Evolutionary conservation across 2,329 filamentous ascomycete genomes (phyloP).

Genomic region (Hypoxylon rubiginosum): DNA sequence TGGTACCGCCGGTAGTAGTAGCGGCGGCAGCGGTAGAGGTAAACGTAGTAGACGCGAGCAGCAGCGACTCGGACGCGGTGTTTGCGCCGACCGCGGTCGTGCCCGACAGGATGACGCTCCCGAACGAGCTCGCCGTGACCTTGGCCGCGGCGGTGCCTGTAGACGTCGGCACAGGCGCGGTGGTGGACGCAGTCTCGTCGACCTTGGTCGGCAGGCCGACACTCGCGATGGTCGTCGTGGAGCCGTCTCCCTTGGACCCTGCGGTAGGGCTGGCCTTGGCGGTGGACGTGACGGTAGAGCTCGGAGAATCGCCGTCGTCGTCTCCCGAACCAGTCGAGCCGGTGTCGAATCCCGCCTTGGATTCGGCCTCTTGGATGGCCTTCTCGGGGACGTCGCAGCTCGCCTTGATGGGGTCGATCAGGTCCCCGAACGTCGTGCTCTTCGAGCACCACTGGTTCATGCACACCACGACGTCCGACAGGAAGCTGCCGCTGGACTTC

Average conservation of each 20-base stretch:
- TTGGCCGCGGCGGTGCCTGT: constrained; percentile 21
- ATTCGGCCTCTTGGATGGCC: constrained; percentile 53
- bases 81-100: constrained; percentile 25
- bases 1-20: neutral
- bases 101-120: constrained; percentile 28
- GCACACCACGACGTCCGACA: constrained; percentile 56
- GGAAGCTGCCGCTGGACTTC: constrained; percentile 51
- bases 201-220: constrained; percentile 29
- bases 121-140: constrained; percentile 4
- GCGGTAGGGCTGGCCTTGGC: constrained; percentile 27
- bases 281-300: constrained; percentile 15
- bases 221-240: constrained; percentile 21
- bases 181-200: constrained; percentile 12
- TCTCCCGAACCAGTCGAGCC: constrained; percentile 7
- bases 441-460: constrained; percentile 55
- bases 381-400: constrained; percentile 53
- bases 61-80: constrained; percentile 31
- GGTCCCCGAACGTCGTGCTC: constrained; percentile 50
- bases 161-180: constrained; percentile 6
- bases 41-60: constrained; percentile 36
- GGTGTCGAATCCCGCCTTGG: constrained; percentile 39
- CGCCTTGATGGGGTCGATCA: constrained; percentile 53
- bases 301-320: neutral
- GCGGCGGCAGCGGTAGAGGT: constrained; percentile 29
- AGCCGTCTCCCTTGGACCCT: constrained; percentile 7